Conservation (phyloP, 805 yeast species). For the Candida qinlingensis region DNA sequence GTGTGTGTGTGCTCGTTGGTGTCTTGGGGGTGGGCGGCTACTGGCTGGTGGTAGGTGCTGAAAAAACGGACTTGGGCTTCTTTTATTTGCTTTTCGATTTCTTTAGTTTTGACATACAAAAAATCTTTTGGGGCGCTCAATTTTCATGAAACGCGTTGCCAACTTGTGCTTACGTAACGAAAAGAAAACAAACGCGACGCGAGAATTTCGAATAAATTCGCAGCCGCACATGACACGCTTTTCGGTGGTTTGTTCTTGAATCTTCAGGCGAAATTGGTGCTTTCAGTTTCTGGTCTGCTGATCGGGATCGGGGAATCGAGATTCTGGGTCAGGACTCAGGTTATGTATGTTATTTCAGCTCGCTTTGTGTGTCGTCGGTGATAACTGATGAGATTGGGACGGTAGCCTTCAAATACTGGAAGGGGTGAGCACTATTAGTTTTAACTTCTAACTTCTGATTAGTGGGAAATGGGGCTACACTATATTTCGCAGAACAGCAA, state of each 20-base stretch:
- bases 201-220: neutral
- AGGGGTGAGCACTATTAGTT: too few relatives aligned
- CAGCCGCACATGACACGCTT: neutral
- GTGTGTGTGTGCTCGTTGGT: neutral
- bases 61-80: neutral
- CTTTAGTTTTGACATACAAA: neutral
- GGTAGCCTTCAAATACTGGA: too few relatives aligned
- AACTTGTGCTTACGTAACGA: slow-evolving; percentile 2
- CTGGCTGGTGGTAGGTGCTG: neutral
- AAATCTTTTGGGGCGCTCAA: neutral
- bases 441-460: too few relatives aligned
- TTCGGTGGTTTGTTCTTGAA: neutral
- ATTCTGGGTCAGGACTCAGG: too few relatives aligned
- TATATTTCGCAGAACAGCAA: too few relatives aligned
- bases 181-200: slow-evolving; percentile 19
- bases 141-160: neutral
- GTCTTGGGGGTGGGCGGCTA: neutral
- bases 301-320: too few relatives aligned
- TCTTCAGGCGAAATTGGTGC: neutral
- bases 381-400: too few relatives aligned
- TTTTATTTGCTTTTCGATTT: neutral
- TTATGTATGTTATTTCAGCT: too few relatives aligned
- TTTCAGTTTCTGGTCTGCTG: too few relatives aligned
- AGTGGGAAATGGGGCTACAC: too few relatives aligned
- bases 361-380: too few relatives aligned